Evolutionary conservation across 208 protist species (phyloP).

Genomic region (Acanthamoeba culbertsoni): DNA sequence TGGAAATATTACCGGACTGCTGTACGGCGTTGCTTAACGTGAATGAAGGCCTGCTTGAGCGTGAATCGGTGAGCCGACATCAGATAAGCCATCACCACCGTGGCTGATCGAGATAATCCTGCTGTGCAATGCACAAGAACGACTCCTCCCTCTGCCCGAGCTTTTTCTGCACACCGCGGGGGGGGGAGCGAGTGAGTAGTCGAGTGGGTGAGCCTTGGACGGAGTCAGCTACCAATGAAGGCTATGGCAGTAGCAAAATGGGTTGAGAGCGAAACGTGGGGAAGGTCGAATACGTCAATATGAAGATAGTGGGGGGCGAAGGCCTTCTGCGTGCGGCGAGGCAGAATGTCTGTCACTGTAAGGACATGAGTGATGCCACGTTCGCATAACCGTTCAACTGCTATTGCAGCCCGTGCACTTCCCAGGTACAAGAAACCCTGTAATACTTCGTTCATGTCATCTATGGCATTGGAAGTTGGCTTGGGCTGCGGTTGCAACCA

Average conservation of each 20-base stretch:
- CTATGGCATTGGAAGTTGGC: too few relatives aligned
- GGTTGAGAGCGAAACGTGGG: constrained; percentile 7
- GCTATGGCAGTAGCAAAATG: constrained; percentile 58
- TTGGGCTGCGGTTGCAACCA: too few relatives aligned
- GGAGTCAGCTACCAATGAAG: neutral
- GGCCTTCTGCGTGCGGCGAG: neutral
- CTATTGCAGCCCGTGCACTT: constrained; percentile 24
- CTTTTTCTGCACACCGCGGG: neutral
- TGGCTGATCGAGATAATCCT: constrained; percentile 64
- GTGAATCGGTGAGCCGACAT: constrained; percentile 59
- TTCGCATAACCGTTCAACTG: constrained; percentile 3
- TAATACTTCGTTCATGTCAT: constrained; percentile 57
- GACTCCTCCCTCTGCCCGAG: neutral
- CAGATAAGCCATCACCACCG: constrained; percentile 71
- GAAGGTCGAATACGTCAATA: constrained; percentile 35
- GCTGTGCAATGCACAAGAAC: constrained; percentile 73
- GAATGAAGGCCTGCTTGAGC: neutral
- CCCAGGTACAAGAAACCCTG: constrained; percentile 67
- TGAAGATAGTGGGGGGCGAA: constrained; percentile 66
- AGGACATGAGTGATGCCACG: neutral
- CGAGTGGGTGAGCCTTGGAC: neutral
- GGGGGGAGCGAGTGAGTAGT: neutral
- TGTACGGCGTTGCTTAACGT: neutral
- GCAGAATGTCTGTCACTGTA: neutral
- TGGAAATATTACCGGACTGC: neutral